A percentile compares a stretch with the other conserved stretches of the same genome.
phyloP scores from a whole-genome alignment of 805 yeast species.

The Kuraishia borneana region DNA sequence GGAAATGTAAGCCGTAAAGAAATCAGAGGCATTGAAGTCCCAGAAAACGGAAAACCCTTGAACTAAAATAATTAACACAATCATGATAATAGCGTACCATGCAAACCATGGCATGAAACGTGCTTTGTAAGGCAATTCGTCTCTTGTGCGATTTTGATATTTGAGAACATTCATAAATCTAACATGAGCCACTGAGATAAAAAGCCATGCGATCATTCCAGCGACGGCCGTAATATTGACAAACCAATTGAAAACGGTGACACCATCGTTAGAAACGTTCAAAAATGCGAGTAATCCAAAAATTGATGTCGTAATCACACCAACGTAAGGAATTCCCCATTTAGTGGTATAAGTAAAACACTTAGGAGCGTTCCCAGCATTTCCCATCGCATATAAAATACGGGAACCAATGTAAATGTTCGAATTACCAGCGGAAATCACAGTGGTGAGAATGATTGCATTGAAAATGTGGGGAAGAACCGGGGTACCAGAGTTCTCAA shows the following conservation, averaged over 20 bases:
- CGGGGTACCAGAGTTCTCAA: constrained; percentile 53
- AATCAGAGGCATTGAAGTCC: constrained; percentile 37
- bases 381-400: constrained; percentile 52
- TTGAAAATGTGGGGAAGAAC: constrained; percentile 61
- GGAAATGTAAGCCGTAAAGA: constrained; percentile 66
- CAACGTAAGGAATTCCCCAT: constrained; percentile 49
- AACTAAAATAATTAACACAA: constrained; percentile 47
- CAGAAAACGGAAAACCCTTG: constrained; percentile 67
- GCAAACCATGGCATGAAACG: constrained; percentile 56
- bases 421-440: constrained; percentile 73
- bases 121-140: constrained; percentile 66
- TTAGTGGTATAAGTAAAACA: constrained; percentile 35
- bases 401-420: constrained; percentile 65
- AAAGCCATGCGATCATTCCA: constrained; percentile 65
- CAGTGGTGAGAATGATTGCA: constrained; percentile 57
- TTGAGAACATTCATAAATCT: constrained; percentile 60
- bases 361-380: constrained; percentile 44
- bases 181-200: constrained; percentile 51
- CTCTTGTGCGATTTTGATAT: constrained; percentile 52
- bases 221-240: constrained; percentile 66
- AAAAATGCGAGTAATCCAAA: constrained; percentile 59
- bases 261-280: constrained; percentile 40
- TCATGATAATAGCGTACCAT: constrained; percentile 45
- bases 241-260: constrained; percentile 59
- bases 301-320: constrained; percentile 44